Evolutionary conservation across 345 rosid genomes (phyloP).

Genomic region (Garcia nutans): DNA sequence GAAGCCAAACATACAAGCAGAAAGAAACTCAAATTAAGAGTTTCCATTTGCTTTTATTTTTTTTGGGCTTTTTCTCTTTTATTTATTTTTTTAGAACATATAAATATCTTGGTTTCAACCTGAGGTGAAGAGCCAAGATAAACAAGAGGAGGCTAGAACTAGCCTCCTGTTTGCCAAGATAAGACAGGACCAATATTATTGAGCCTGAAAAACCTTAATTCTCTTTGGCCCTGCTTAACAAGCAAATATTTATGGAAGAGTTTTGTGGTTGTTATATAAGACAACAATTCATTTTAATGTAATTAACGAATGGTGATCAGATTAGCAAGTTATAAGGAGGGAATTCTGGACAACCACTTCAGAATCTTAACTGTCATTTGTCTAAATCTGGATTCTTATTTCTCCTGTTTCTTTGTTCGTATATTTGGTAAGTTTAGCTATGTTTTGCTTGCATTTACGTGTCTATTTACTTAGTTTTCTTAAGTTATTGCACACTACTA

Average conservation of each 20-base stretch:
- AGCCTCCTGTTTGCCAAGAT: not conserved
- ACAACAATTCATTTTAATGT: not conserved
- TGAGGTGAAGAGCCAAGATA: not conserved
- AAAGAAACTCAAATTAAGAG: not conserved
- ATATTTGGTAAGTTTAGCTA: too few relatives aligned
- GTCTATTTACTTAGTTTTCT: too few relatives aligned
- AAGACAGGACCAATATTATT: constrained; percentile 13
- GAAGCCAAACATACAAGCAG: constrained; percentile 23
- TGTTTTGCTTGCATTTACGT: too few relatives aligned
- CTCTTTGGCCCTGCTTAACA: constrained; percentile 2
- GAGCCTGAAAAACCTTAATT: not conserved
- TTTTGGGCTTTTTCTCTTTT: not conserved
- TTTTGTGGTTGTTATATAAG: not conserved
- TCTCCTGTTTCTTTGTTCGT: too few relatives aligned
- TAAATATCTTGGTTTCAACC: not conserved
- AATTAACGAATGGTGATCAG: not conserved
- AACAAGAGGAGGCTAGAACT: too few relatives aligned
- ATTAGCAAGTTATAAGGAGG: not conserved
- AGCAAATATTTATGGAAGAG: not conserved
- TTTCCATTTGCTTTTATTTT: constrained; percentile 1
- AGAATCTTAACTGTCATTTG: not conserved
- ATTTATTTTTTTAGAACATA: not conserved
- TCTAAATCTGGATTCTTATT: not conserved
- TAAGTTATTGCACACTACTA: too few relatives aligned
- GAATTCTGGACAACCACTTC: constrained; percentile 12